Evolutionary conservation across 345 rosid genomes (phyloP).

Genomic region (Salix udensis): DNA sequence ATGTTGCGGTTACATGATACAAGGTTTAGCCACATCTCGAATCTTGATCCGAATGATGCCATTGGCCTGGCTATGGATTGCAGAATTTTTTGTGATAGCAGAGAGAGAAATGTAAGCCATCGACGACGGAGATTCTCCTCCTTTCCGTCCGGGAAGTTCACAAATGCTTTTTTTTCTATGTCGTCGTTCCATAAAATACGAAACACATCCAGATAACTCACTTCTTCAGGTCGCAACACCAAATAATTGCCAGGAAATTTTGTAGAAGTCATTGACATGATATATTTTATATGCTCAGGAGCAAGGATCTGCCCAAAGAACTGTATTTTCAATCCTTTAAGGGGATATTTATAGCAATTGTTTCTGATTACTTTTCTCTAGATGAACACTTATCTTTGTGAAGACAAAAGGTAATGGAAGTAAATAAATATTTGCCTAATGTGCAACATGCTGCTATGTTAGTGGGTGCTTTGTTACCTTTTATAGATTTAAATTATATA

Average conservation of each 20-base stretch:
- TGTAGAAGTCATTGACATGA: background rate
- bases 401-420: too few relatives aligned
- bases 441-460: too few relatives aligned
- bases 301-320: too few relatives aligned
- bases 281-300: too few relatives aligned
- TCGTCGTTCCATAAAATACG: slow-evolving; percentile 5
- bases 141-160: slow-evolving; percentile 8
- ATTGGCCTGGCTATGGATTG: slow-evolving; percentile 9
- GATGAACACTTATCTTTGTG: too few relatives aligned
- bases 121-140: slow-evolving; percentile 16
- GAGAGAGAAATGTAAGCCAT: slow-evolving; percentile 20
- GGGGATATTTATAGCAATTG: too few relatives aligned
- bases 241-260: slow-evolving; percentile 6
- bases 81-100: slow-evolving; percentile 20
- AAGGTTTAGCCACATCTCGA: slow-evolving; percentile 26
- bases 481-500: too few relatives aligned
- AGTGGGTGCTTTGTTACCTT: too few relatives aligned
- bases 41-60: background rate
- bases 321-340: too few relatives aligned
- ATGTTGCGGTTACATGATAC: slow-evolving; percentile 16
- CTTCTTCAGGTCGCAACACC: slow-evolving; percentile 14
- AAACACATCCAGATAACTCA: background rate
- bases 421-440: too few relatives aligned
- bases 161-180: slow-evolving; percentile 10
- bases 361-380: too few relatives aligned